These are phyloP conservation scores for Boehmeria nivea DNA, from an alignment of 306 rosid genomes.

Conservation along the genomic window DNA sequence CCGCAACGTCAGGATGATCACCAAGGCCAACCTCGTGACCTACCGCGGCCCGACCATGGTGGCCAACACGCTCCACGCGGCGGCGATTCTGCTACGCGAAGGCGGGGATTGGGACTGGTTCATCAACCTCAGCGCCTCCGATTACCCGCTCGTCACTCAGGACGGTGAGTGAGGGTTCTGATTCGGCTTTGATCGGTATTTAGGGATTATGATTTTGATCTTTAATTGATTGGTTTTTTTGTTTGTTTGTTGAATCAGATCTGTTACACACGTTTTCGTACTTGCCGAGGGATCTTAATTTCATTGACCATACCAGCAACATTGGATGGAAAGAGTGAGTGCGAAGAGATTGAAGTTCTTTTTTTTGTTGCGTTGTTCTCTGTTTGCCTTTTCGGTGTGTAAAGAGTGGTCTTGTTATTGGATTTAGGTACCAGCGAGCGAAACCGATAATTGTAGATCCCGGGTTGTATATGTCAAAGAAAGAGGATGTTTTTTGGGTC, in stretches of 20 bases:
- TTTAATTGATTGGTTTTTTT: slow-evolving; percentile 18
- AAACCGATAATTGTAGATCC: slow-evolving; percentile 91
- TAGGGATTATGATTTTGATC: background rate
- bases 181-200: background rate
- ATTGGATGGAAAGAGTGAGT: slow-evolving; percentile 99
- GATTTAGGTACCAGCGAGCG: slow-evolving; percentile 67
- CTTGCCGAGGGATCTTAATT: slow-evolving; percentile 92
- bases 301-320: slow-evolving; percentile 93
- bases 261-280: slow-evolving; percentile 82
- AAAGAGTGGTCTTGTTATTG: slow-evolving; percentile 11
- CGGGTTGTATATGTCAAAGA: slow-evolving; percentile 85
- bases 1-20: slow-evolving; percentile 63
- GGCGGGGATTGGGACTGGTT: slow-evolving; percentile 99
- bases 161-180: slow-evolving; percentile 51
- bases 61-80: slow-evolving; percentile 93
- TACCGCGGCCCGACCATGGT: slow-evolving; percentile 98
- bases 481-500: slow-evolving; percentile 87
- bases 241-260: slow-evolving; percentile 56
- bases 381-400: background rate
- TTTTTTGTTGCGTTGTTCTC: background rate
- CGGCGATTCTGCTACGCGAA: slow-evolving; percentile 67
- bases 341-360: background rate
- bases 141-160: slow-evolving; percentile 93
- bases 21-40: slow-evolving; percentile 83
- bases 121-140: slow-evolving; percentile 92